phyloP scores from a whole-genome alignment of 2,329 filamentous ascomycete species.

The Xylaria multiplex region DNA sequence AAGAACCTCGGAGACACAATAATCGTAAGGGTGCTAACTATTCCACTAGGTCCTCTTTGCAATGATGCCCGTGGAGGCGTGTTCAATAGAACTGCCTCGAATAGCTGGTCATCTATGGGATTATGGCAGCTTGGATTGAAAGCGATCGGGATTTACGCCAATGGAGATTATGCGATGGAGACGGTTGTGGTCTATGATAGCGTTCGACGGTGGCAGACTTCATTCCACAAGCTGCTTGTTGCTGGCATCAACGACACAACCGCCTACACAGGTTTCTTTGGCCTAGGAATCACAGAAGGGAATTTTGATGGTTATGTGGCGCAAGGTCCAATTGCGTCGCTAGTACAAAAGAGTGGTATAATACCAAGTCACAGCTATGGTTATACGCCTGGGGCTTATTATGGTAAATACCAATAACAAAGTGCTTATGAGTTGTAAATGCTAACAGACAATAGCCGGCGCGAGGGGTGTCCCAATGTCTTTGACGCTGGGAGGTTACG shows the following conservation, averaged over 20 bases:
- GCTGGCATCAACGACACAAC: constrained; percentile 65
- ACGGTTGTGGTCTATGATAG: constrained; percentile 55
- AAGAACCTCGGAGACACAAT: not conserved
- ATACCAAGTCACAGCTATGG: constrained; percentile 80
- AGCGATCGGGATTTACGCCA: constrained; percentile 67
- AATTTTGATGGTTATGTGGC: constrained; percentile 61
- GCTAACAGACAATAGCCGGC: constrained; percentile 50
- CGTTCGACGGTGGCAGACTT: constrained; percentile 51
- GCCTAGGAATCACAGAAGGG: constrained; percentile 65
- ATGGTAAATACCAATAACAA: constrained; percentile 61
- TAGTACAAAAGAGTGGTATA: constrained; percentile 66
- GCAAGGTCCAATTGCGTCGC: constrained; percentile 63
- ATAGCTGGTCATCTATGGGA: constrained; percentile 68
- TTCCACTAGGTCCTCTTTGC: constrained; percentile 60
- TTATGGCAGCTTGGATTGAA: constrained; percentile 68
- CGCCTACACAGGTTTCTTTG: constrained; percentile 65
- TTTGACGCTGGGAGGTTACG: constrained; percentile 76
- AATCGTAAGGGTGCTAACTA: constrained; percentile 12
- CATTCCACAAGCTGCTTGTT: constrained; percentile 59
- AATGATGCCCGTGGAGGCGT: constrained; percentile 65
- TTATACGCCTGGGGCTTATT: constrained; percentile 79
- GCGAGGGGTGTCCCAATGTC: constrained; percentile 60
- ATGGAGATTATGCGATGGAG: constrained; percentile 72
- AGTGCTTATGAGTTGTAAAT: constrained; percentile 31
- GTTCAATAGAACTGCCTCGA: constrained; percentile 64